Percentiles rank a stretch among this genome's conserved stretches.
Conservation (phyloP, 768 basidiomycete species). For the Cubamyces sp. region DNA sequence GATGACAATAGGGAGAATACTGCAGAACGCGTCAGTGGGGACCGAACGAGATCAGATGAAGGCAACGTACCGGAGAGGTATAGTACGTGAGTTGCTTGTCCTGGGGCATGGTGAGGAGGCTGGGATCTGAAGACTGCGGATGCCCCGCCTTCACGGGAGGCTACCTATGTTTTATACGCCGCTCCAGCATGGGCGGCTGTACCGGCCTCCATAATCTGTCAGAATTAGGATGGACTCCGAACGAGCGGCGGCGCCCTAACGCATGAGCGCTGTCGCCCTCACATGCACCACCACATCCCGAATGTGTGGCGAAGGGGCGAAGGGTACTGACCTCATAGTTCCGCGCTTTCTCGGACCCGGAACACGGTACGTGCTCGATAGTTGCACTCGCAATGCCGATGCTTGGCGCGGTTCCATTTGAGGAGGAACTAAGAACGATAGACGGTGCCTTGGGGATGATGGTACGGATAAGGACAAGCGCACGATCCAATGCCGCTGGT, state of each 20-base stretch:
- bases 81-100: slow-evolving; percentile 22
- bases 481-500: slow-evolving; percentile 5
- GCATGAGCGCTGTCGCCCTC: slow-evolving; percentile 4
- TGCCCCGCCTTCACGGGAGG: neutral
- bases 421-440: neutral
- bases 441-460: slow-evolving; percentile 11
- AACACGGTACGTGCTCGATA: neutral
- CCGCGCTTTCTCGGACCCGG: slow-evolving; percentile 18
- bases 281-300: slow-evolving; percentile 13
- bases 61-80: slow-evolving; percentile 15
- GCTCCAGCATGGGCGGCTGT: slow-evolving; percentile 4
- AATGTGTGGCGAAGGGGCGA: neutral
- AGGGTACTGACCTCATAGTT: slow-evolving; percentile 4
- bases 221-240: neutral
- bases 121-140: neutral
- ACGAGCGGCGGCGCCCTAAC: slow-evolving; percentile 6
- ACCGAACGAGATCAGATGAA: too few relatives aligned
- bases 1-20: slow-evolving; percentile 10
- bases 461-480: slow-evolving; percentile 16
- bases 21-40: neutral
- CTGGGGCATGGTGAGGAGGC: neutral
- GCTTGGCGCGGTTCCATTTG: slow-evolving; percentile 8
- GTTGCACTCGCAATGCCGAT: neutral
- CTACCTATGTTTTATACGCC: slow-evolving; percentile 14
- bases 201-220: slow-evolving; percentile 4